A percentile compares a stretch with the other conserved stretches of the same genome.
Conservation (phyloP, 2,329 filamentous ascomycete genomes). For the Botrytis byssoidea region DNA sequence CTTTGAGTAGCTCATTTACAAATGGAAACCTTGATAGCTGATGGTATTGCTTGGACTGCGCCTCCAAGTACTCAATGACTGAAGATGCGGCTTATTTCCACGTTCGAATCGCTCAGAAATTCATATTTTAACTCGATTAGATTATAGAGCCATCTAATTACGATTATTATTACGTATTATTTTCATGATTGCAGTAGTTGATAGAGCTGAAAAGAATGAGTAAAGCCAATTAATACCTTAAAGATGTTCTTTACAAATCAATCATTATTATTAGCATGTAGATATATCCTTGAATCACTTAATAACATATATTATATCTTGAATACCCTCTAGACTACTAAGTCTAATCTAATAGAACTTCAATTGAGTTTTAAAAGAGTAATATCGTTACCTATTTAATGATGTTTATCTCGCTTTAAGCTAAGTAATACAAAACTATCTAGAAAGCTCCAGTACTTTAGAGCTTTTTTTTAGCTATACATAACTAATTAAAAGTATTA, state of each 20-base stretch:
- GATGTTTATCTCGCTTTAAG: accelerated
- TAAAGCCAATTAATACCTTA: neutral
- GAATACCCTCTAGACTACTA: neutral
- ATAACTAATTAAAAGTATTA: accelerated
- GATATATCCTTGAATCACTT: neutral
- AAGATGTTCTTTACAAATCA: accelerated
- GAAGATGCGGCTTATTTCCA: neutral
- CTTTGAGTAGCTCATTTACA: neutral
- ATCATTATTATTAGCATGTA: neutral
- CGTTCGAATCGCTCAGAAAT: neutral
- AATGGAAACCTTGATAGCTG: neutral
- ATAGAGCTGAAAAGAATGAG: accelerated
- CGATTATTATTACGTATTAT: accelerated
- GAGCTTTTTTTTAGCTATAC: neutral
- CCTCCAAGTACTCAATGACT: neutral
- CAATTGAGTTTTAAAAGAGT: accelerated
- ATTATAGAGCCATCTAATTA: neutral
- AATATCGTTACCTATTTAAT: neutral
- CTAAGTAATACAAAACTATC: neutral
- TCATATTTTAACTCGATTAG: neutral
- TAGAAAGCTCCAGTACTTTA: neutral
- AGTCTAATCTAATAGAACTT: neutral
- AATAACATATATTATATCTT: neutral
- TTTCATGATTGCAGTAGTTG: neutral
- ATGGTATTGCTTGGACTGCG: neutral